Conservation (phyloP, 2,329 filamentous ascomycete genomes). For the Xylariaceae sp. region DNA sequence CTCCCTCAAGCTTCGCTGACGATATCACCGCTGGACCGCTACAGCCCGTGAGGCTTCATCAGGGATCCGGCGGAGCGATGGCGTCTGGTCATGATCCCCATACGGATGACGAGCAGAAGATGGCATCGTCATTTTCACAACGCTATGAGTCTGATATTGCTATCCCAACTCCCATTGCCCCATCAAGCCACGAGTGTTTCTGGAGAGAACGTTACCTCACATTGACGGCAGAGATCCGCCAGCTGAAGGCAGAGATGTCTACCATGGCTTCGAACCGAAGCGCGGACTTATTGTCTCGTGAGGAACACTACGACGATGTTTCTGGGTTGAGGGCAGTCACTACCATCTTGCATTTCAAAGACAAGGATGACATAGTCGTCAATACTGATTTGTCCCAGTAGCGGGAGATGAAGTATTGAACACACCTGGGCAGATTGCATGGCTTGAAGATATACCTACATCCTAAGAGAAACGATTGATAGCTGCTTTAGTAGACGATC, state of each 20-base stretch:
- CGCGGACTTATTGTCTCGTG: constrained; percentile 10
- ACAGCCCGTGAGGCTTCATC: neutral
- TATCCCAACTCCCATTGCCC: constrained; percentile 35
- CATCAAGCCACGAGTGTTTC: constrained; percentile 40
- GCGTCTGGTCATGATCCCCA: neutral
- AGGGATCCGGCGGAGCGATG: constrained; percentile 1
- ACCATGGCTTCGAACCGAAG: constrained; percentile 14
- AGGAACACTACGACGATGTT: constrained; percentile 33
- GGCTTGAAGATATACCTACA: no score
- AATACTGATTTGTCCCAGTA: constrained; percentile 42
- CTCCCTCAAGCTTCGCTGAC: constrained; percentile 1
- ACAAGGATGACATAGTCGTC: constrained; percentile 51
- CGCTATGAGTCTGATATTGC: constrained; percentile 25
- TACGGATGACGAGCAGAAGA: no score
- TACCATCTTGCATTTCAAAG: constrained; percentile 49
- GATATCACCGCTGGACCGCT: neutral
- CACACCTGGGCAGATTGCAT: neutral
- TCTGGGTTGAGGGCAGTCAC: constrained; percentile 48
- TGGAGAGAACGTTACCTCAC: constrained; percentile 43
- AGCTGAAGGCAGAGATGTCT: constrained; percentile 40
- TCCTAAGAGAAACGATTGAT: no score
- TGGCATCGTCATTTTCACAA: neutral
- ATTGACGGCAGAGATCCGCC: constrained; percentile 40
- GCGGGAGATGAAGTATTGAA: neutral
- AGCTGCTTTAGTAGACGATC: no score